phyloP scores from a whole-genome alignment of 352 stramenopile genomes.

The Achlya hypogyna region DNA sequence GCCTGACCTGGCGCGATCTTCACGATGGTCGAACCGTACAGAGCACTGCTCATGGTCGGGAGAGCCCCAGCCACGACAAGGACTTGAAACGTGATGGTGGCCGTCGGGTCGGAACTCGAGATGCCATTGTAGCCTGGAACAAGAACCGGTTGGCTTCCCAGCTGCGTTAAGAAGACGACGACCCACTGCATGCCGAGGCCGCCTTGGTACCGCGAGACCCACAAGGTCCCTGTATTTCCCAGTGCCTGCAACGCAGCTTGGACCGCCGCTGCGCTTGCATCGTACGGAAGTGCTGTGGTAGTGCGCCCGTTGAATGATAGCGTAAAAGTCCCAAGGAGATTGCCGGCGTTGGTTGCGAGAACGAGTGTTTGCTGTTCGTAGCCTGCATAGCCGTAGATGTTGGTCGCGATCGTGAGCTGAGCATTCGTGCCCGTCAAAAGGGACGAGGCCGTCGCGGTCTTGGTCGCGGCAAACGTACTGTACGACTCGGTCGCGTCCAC shows the following conservation, averaged over 20 bases:
- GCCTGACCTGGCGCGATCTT: slow-evolving; percentile 23
- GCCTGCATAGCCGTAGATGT: slow-evolving; percentile 84
- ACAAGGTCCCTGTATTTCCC: slow-evolving; percentile 30
- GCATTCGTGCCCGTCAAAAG: slow-evolving; percentile 70
- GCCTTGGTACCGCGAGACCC: slow-evolving; percentile 38
- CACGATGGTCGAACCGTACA: slow-evolving; percentile 54
- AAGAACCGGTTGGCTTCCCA: slow-evolving; percentile 52
- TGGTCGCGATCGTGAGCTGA: slow-evolving; percentile 56
- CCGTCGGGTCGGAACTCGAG: slow-evolving; percentile 33
- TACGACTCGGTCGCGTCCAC: slow-evolving; percentile 54
- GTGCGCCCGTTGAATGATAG: slow-evolving; percentile 79
- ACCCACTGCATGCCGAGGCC: slow-evolving; percentile 46
- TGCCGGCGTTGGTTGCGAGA: slow-evolving; percentile 47
- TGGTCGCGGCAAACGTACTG: slow-evolving; percentile 34
- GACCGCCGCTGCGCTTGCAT: slow-evolving; percentile 46
- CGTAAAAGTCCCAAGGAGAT: slow-evolving; percentile 78
- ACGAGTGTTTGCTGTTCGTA: slow-evolving; percentile 88
- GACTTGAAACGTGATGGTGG: slow-evolving; percentile 29
- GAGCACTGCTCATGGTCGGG: slow-evolving; percentile 68
- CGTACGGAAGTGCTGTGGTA: slow-evolving; percentile 56
- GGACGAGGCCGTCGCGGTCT: slow-evolving; percentile 27
- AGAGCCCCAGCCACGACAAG: slow-evolving; percentile 34
- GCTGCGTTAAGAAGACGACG: slow-evolving; percentile 50
- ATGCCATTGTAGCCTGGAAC: slow-evolving; percentile 20
- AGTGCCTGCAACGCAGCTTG: slow-evolving; percentile 44